Base-by-base conservation (phyloP, 306 rosid genomes). In the Corylus americana region DNA sequence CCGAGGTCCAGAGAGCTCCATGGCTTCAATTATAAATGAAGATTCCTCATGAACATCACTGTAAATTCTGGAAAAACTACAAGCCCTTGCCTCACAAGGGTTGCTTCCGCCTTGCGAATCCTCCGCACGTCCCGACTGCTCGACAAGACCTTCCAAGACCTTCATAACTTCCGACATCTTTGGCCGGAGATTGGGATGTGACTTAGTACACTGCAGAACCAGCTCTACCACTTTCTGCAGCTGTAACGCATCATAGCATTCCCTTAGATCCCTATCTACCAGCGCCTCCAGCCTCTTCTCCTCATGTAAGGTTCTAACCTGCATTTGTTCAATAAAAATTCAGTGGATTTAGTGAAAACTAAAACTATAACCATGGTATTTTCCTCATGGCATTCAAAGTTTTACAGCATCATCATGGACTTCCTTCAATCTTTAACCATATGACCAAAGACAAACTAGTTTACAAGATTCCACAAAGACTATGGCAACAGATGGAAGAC, bases 1-100 rank as follows among this genome's bases (percentile, higher is more conserved):
- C 54, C 98, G 82, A 72, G 99, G 99, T 83, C 99, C 98, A 16
- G 99, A 95, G 77, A 95, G 97, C 73, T 95, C 98, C 81, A 95
- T 93, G 75, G 98, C 94, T 89, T 95, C 97, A 3, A 95, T 85
- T 47, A 86, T 84, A 76, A 95, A 93, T 4, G 98, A 93, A 78
- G 93, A 91, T 79, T 90, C 96, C 71, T 90, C 93, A 47, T 77
- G 87, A 63, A 78, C 82, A 58, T 91, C 91, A 70, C 91, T 90
- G 58, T 86, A 87, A 71, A 85, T 87, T 82, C 87, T 83, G 37
- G 92, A 88, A 89, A 89, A 92, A 85, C 90, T 86, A 76, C 86
- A 85, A 53, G 79, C 77, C 81, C 93, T 85, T 78, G 89, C 91
- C 55, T 91, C 96, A 55, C 66, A 84, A 17, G 78, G 66, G 85